phyloP scores from a whole-genome alignment of 805 yeast genomes.

The Saturnispora besseyi region DNA sequence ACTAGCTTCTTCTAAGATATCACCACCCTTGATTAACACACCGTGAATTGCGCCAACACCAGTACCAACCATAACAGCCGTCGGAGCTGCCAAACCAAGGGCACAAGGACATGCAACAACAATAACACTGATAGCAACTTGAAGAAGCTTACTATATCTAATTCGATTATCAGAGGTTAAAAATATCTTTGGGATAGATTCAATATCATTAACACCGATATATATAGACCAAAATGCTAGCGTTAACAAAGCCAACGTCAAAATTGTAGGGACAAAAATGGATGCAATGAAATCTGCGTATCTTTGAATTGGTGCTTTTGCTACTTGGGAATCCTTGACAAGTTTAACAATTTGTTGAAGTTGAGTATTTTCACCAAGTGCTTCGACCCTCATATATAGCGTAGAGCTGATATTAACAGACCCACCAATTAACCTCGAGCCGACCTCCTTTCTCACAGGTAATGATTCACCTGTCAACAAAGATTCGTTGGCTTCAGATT shows the following conservation, averaged over 20 bases:
- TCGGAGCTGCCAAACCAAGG: conserved; percentile 93
- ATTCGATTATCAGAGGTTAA: conserved; percentile 17
- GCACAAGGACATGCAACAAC: conserved; percentile 99
- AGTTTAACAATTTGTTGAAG: conserved; percentile 77
- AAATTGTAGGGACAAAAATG: conserved; percentile 70
- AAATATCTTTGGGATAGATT: conserved; percentile 23
- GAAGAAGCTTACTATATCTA: conserved; percentile 32
- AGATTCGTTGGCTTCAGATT: conserved; percentile 81
- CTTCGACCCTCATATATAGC: conserved; percentile 56
- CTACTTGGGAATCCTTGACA: conserved; percentile 83
- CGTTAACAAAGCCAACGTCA: conserved; percentile 54
- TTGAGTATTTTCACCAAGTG: conserved; percentile 77
- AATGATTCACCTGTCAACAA: conserved; percentile 85
- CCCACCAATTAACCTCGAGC: conserved; percentile 76
- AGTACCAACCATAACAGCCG: conserved; percentile 98
- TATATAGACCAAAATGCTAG: conserved; percentile 51
- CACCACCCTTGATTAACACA: conserved; percentile 88
- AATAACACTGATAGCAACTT: conserved; percentile 80
- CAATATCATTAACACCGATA: conserved; percentile 18
- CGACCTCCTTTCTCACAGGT: conserved; percentile 56
- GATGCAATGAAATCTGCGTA: conserved; percentile 82
- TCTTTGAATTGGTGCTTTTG: conserved; percentile 84
- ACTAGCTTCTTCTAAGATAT: conserved; percentile 66
- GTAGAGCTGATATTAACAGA: conserved; percentile 76
- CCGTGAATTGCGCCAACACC: conserved; percentile 92